These are phyloP conservation scores for Penicillium lagena DNA, from an alignment of 495 filamentous ascomycete species.

Conservation along the genomic window DNA sequence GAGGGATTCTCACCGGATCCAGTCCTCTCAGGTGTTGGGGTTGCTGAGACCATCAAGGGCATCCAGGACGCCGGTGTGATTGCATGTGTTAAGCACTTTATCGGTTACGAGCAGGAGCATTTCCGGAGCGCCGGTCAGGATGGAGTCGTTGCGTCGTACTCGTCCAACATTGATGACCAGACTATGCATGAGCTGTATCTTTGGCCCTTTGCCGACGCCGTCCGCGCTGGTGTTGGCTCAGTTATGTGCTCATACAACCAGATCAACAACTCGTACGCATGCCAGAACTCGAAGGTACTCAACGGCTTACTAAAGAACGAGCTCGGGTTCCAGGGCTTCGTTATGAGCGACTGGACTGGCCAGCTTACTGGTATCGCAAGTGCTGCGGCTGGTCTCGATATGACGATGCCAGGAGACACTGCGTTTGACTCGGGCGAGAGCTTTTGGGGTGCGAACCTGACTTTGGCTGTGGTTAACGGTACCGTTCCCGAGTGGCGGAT, in stretches of 20 bases:
- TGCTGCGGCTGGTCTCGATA: constrained; percentile 83
- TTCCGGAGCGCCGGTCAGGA: constrained; percentile 65
- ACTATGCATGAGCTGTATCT: constrained; percentile 94
- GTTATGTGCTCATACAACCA: constrained; percentile 96
- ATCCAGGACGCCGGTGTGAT: constrained; percentile 78
- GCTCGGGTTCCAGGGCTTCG: constrained; percentile 89
- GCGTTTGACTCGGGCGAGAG: constrained; percentile 62
- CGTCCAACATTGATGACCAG: constrained; percentile 88
- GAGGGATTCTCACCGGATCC: constrained; percentile 65
- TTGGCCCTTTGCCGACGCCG: constrained; percentile 76
- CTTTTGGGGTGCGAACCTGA: constrained; percentile 85
- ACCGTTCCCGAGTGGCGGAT: constrained; percentile 86
- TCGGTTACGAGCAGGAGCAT: constrained; percentile 71
- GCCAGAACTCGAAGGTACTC: constrained; percentile 63
- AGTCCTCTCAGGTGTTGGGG: constrained; percentile 65
- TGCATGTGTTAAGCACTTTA: constrained; percentile 78
- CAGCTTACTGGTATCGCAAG: constrained; percentile 76
- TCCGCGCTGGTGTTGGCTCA: constrained; percentile 70
- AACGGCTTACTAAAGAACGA: constrained; percentile 88
- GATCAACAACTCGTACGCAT: constrained; percentile 65
- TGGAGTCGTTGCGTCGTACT: constrained; percentile 57
- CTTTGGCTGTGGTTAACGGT: constrained; percentile 80
- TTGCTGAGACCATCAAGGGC: constrained; percentile 69
- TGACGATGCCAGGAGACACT: constrained; percentile 92
- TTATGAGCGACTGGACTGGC: constrained; percentile 86